phyloP scores from a whole-genome alignment of 768 basidiomycete genomes.

The Leccinum uliginosum region DNA sequence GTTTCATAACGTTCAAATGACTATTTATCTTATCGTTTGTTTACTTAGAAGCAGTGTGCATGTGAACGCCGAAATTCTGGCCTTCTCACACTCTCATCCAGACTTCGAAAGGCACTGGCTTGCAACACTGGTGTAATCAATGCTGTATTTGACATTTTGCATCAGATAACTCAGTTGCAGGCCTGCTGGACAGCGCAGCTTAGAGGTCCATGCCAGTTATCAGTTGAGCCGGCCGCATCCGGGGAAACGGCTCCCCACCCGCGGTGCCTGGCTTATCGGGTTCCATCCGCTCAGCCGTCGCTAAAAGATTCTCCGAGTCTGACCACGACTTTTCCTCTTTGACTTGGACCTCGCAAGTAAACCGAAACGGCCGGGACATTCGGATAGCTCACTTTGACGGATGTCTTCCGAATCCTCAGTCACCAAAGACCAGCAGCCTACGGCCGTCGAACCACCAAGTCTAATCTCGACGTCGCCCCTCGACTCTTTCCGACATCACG shows the following conservation, averaged over 20 bases:
- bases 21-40: background rate
- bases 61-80: background rate
- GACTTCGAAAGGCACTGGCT: too few relatives aligned
- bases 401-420: slow-evolving; percentile 17
- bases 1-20: background rate
- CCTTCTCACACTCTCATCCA: background rate
- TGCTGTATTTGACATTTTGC: background rate
- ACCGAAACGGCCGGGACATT: background rate
- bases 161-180: background rate
- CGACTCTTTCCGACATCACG: slow-evolving; percentile 6
- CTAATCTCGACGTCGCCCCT: slow-evolving; percentile 1
- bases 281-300: background rate
- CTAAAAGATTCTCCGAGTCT: background rate
- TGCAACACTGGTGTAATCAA: too few relatives aligned
- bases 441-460: slow-evolving; percentile 8
- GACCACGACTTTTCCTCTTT: background rate
- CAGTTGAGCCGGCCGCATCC: background rate
- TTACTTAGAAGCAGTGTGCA: background rate
- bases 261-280: background rate
- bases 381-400: background rate
- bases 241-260: background rate
- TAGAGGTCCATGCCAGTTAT: background rate
- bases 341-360: background rate
- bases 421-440: slow-evolving; percentile 16
- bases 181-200: too few relatives aligned